phyloP scores from a whole-genome alignment of 257 asterid species.

The Lithospermum erythrorhizon region DNA sequence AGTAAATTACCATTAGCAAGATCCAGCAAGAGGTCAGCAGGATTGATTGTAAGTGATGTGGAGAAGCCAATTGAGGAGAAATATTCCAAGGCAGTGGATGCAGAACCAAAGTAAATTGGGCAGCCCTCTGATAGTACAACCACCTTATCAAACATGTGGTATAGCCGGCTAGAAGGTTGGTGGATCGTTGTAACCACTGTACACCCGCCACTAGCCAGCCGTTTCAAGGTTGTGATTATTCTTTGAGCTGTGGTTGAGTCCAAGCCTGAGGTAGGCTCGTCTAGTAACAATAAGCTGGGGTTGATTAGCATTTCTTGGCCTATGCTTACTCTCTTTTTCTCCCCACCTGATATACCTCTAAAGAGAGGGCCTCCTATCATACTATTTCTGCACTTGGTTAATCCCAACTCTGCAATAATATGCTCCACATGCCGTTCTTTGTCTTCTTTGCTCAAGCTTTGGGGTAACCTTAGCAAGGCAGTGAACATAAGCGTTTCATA shows the following conservation, averaged over 20 bases:
- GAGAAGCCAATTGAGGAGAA: slow-evolving; percentile 82
- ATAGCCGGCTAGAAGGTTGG: slow-evolving; percentile 92
- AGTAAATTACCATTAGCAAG: slow-evolving; percentile 73
- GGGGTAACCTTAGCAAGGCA: slow-evolving; percentile 69
- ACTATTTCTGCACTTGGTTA: slow-evolving; percentile 50
- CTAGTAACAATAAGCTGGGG: slow-evolving; percentile 71
- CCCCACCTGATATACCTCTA: slow-evolving; percentile 93
- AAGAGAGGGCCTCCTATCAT: slow-evolving; percentile 83
- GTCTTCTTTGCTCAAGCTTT: slow-evolving; percentile 39
- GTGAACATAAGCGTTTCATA: slow-evolving; percentile 77
- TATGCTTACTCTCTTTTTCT: slow-evolving; percentile 91
- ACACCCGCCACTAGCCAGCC: slow-evolving; percentile 70
- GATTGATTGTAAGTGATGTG: slow-evolving; percentile 57
- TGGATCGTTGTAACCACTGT: slow-evolving; percentile 87
- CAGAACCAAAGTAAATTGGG: slow-evolving; percentile 79
- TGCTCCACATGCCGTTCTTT: slow-evolving; percentile 61
- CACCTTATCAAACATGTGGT: slow-evolving; percentile 85
- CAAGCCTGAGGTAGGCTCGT: slow-evolving; percentile 94
- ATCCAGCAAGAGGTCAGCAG: slow-evolving; percentile 90
- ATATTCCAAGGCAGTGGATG: slow-evolving; percentile 62
- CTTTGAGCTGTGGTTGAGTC: slow-evolving; percentile 88
- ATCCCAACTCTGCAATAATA: slow-evolving; percentile 59
- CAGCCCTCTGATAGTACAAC: slow-evolving; percentile 81
- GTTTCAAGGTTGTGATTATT: slow-evolving; percentile 57
- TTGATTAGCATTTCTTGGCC: slow-evolving; percentile 95